These are phyloP conservation scores for Pseudonitzschia pungens DNA, from an alignment of 108 stramenopile species.

Conservation along the genomic window DNA sequence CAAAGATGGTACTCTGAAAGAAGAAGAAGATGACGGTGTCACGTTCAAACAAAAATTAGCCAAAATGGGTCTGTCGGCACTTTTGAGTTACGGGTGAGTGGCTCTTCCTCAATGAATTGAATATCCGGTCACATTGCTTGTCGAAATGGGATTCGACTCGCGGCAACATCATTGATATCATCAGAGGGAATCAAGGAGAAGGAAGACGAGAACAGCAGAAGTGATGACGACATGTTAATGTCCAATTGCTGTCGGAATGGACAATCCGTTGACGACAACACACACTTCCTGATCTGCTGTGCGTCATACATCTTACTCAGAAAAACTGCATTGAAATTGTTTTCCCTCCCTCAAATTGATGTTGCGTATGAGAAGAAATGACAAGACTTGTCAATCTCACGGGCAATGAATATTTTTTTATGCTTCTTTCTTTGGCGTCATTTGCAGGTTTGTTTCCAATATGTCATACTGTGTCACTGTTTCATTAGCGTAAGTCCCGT, in stretches of 20 bases:
- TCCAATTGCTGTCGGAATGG: neutral
- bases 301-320: neutral
- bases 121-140: neutral
- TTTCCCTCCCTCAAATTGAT: neutral
- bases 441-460: slow-evolving; percentile 72
- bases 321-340: neutral
- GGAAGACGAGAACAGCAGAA: neutral
- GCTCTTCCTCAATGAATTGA: neutral
- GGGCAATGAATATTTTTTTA: neutral
- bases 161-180: neutral
- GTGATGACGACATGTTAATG: neutral
- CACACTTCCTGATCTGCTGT: neutral
- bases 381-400: neutral
- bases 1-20: neutral
- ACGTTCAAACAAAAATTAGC: slow-evolving; percentile 55
- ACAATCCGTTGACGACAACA: neutral
- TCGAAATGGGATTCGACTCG: neutral
- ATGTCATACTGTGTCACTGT: slow-evolving; percentile 71
- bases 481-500: slow-evolving; percentile 44
- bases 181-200: neutral
- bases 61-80: slow-evolving; percentile 76
- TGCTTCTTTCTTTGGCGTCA: neutral
- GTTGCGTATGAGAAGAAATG: neutral
- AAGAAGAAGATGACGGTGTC: slow-evolving; percentile 39
- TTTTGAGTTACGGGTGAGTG: slow-evolving; percentile 75